These are phyloP conservation scores for Helotiales sp. DNA, from an alignment of 2,329 filamentous ascomycete species.

Conservation along the genomic window DNA sequence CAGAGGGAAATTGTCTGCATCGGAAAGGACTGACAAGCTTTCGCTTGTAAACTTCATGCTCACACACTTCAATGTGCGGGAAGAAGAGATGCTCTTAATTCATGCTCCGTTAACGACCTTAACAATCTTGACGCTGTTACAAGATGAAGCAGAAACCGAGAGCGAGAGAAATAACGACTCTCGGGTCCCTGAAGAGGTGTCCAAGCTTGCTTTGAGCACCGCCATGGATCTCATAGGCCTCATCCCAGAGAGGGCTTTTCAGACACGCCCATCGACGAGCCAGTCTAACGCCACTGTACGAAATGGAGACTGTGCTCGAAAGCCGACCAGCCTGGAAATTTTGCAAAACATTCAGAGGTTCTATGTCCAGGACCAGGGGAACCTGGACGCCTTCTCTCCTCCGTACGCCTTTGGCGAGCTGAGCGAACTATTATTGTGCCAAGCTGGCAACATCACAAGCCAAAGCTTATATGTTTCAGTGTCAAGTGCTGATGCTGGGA, in stretches of 20 bases:
- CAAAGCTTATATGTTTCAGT: slow-evolving; percentile 45
- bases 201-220: slow-evolving; percentile 44
- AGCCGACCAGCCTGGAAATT: slow-evolving; percentile 50
- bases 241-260: slow-evolving; percentile 64
- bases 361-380: slow-evolving; percentile 70
- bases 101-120: slow-evolving; percentile 79
- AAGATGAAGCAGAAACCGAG: slow-evolving; percentile 48
- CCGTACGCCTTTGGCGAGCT: slow-evolving; percentile 58
- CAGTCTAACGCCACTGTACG: slow-evolving; percentile 26
- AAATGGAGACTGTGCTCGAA: slow-evolving; percentile 31
- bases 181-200: slow-evolving; percentile 27
- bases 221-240: slow-evolving; percentile 60
- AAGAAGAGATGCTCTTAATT: slow-evolving; percentile 90
- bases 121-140: slow-evolving; percentile 58
- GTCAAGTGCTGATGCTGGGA: slow-evolving; percentile 49
- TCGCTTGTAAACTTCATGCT: slow-evolving; percentile 80
- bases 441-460: slow-evolving; percentile 54
- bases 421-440: slow-evolving; percentile 64
- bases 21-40: slow-evolving; percentile 59
- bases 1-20: slow-evolving; percentile 41
- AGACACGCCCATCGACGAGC: slow-evolving; percentile 32
- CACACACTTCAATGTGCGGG: slow-evolving; percentile 84
- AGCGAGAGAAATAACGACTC: slow-evolving; percentile 27
- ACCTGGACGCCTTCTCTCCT: slow-evolving; percentile 58
- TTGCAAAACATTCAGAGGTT: slow-evolving; percentile 63